Evolutionary conservation across 306 rosid species (phyloP).

Genomic region (Styphnolobium japonicum): DNA sequence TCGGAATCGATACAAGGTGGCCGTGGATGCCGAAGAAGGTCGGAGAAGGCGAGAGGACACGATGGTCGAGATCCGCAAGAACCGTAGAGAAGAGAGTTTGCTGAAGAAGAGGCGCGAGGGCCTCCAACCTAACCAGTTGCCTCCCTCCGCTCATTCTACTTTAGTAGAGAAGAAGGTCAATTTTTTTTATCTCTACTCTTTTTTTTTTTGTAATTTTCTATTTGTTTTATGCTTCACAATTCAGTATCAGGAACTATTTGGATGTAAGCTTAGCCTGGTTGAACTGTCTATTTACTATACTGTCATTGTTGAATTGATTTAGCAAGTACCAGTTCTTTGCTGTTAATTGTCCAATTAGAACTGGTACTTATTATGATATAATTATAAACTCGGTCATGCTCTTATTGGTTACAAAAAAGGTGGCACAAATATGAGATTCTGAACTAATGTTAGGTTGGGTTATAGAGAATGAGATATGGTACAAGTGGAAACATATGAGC

Average conservation of each 20-base stretch:
- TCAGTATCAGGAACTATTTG: neutral
- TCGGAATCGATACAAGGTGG: slow-evolving; percentile 94
- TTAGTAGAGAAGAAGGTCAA: slow-evolving; percentile 43
- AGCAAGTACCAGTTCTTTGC: neutral
- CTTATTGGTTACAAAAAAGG: no score
- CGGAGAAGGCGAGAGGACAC: slow-evolving; percentile 93
- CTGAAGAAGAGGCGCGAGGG: slow-evolving; percentile 97
- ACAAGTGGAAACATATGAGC: no score
- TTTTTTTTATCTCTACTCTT: neutral
- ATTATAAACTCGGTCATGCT: no score
- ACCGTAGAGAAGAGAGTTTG: slow-evolving; percentile 87
- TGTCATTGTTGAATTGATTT: slow-evolving; percentile 4
- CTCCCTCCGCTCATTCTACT: slow-evolving; percentile 34
- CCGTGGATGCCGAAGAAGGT: slow-evolving; percentile 98
- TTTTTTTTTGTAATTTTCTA: no score
- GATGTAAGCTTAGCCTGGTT: neutral
- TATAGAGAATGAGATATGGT: no score
- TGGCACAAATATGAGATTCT: no score
- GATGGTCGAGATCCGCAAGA: slow-evolving; percentile 99
- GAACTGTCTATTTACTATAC: neutral
- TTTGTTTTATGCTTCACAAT: neutral
- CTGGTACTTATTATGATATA: no score
- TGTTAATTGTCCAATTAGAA: no score
- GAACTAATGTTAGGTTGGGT: no score
- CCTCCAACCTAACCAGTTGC: slow-evolving; percentile 60